Base-by-base conservation (phyloP, 2,329 filamentous ascomycete genomes). In the Cladophialophora bantiana region DNA sequence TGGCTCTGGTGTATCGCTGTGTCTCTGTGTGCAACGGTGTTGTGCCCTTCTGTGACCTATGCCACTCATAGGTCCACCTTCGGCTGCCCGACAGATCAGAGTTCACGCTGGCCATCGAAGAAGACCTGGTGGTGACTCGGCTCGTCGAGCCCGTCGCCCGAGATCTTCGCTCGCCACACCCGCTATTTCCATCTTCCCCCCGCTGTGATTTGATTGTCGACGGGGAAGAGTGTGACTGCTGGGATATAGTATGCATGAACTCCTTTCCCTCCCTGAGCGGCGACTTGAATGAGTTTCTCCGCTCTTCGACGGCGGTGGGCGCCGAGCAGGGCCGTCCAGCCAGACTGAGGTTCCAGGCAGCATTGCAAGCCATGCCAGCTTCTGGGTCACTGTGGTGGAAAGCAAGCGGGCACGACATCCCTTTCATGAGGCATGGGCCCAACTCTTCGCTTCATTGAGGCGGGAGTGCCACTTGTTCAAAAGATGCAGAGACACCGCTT, bases 81-180 rank as follows among this genome's bases (percentile, higher is more conserved):
- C 4, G 42, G n/a, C 1, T 45, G 42, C 15, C 42, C 42, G 42
- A 48, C 15, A 18, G 42, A 48, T 20, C 42, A 6, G 42, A 48
- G 18, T 48, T 10, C 42, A 42, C 38, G 38, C 38, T 42, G 38
- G 38, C 38, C 3, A 42, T 42, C 38, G 38, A 5, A 42, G 38
- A 5, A 42, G 13, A 48, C 42, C 42, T 48, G 42, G 42, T 48
- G 42, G 42, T 48, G 42, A 48, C 42, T n/a, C 20, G 42, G 42
- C n/a, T 48, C 42, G 20, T 5, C 18, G 7, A 48, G 15, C 42
- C n/a, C 42, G n/a, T n/a, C 42, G n/a, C n/a, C 38, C 38, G 38
- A 48, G 42, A 48, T 48, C 42, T 48, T 48, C 42, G 42, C 42
- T 7, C 20, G n/a, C 42, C n/a, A 20, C 1, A 48, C 20, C 42